Percentiles rank a stretch among this genome's conserved stretches.
Conservation (phyloP, 345 rosid genomes). For the Melastoma malabathricum region DNA sequence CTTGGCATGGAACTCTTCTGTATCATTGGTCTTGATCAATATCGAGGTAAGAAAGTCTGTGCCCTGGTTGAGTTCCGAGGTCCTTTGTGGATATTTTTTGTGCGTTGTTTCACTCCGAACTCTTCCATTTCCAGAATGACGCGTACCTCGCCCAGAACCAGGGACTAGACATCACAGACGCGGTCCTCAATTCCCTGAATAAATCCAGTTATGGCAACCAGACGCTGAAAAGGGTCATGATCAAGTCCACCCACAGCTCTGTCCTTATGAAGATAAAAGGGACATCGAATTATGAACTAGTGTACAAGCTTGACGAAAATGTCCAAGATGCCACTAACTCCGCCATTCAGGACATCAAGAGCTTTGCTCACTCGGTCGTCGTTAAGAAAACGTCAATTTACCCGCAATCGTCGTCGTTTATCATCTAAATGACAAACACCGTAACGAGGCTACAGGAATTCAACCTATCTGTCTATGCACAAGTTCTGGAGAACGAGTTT, state of each 20-base stretch:
- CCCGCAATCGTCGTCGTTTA: constrained; percentile 9
- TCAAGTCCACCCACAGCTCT: constrained; percentile 70
- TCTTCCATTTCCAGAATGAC: constrained; percentile 44
- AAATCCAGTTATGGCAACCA: constrained; percentile 44
- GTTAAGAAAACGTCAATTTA: constrained; percentile 48
- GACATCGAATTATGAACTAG: constrained; percentile 34
- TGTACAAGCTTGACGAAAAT: constrained; percentile 48
- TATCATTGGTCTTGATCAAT: constrained; percentile 62
- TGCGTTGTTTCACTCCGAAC: no score
- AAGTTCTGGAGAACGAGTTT: constrained; percentile 69
- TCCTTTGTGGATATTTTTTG: no score
- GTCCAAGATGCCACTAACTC: constrained; percentile 37
- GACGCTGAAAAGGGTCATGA: constrained; percentile 47
- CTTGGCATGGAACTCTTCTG: constrained; percentile 51
- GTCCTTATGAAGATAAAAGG: constrained; percentile 51
- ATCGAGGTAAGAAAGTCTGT: constrained; percentile 51
- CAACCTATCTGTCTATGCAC: constrained; percentile 52
- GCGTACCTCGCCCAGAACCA: constrained; percentile 47
- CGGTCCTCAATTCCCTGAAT: constrained; percentile 44
- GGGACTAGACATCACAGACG: constrained; percentile 37
- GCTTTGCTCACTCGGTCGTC: constrained; percentile 56
- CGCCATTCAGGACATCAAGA: constrained; percentile 49
- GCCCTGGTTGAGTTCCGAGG: no score
- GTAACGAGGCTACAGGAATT: constrained; percentile 35
- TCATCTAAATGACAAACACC: constrained; percentile 26